phyloP scores from a whole-genome alignment of 1,284 basidiomycete species.

The Agaricales sp. region DNA sequence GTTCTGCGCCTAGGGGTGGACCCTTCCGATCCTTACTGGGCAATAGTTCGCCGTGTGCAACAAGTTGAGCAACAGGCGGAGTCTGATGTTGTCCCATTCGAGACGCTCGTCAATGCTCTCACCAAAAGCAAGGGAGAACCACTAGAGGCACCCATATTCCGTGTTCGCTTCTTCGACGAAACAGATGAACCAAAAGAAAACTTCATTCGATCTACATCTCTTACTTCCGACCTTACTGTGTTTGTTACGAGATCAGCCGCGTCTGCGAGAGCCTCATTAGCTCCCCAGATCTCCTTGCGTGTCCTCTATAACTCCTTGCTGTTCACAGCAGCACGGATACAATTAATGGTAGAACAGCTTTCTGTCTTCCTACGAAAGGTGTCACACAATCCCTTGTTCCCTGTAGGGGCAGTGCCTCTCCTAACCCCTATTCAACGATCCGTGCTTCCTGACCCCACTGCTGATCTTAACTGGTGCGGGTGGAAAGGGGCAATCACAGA shows the following conservation, averaged over 20 bases:
- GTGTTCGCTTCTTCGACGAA: conserved; percentile 95
- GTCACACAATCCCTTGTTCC: conserved; percentile 46
- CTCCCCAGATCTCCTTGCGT: conserved; percentile 74
- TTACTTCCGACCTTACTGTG: conserved; percentile 89
- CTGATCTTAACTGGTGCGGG: conserved; percentile 93
- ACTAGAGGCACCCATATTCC: conserved; percentile 67
- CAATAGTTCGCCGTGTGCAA: conserved; percentile 81
- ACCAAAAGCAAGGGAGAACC: conserved; percentile 53
- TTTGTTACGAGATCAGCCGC: conserved; percentile 59
- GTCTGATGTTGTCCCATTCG: conserved; percentile 77
- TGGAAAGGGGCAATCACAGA: conserved; percentile 96
- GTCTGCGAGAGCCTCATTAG: conserved; percentile 64
- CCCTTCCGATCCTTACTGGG: conserved; percentile 86
- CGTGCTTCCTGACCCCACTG: conserved; percentile 77
- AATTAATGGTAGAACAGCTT: conserved; percentile 80
- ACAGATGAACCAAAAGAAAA: conserved; percentile 66
- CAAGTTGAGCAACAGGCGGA: conserved; percentile 82
- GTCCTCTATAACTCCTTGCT: conserved; percentile 94
- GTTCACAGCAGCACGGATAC: conserved; percentile 76
- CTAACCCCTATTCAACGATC: conserved; percentile 64
- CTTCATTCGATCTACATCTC: conserved; percentile 70
- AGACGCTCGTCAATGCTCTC: conserved; percentile 68
- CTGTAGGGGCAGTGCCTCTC: conserved; percentile 73
- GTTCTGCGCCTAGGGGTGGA: conserved; percentile 82
- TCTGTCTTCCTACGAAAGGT: conserved; percentile 73